phyloP scores from a whole-genome alignment of 768 basidiomycete genomes.

The Leccinum arenicola region DNA sequence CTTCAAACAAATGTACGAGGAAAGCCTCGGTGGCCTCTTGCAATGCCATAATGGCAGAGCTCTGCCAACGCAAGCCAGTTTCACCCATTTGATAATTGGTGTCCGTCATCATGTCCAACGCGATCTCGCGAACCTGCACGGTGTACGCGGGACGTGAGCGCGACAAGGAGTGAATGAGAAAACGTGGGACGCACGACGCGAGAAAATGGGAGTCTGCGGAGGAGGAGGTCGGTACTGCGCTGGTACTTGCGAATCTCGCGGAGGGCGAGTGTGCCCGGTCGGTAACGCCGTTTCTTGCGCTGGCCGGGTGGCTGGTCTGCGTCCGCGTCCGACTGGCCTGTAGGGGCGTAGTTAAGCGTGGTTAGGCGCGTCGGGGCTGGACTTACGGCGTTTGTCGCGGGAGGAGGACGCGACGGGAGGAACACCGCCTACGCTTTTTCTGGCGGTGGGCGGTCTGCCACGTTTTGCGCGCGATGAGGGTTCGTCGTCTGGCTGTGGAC shows the following conservation, averaged over 20 bases:
- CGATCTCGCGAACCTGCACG: conserved; percentile 91
- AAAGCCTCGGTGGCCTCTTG: conserved; percentile 97
- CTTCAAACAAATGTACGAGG: conserved; percentile 95
- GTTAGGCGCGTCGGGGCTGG: neutral
- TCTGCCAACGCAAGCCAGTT: conserved; percentile 86
- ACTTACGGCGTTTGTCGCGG: conserved; percentile 16
- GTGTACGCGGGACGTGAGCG: conserved; percentile 2
- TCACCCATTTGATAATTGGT: conserved; percentile 55
- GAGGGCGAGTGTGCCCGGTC: conserved; percentile 87
- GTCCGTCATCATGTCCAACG: conserved; percentile 84
- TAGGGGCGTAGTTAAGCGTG: neutral
- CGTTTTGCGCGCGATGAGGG: conserved; percentile 41
- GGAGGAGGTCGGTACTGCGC: conserved; percentile 84
- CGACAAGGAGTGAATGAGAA: neutral
- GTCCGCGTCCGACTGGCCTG: conserved; percentile 24
- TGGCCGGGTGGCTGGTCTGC: conserved; percentile 20
- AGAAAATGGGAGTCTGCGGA: conserved; percentile 88
- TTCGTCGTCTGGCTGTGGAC: conserved; percentile 23
- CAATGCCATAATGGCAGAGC: conserved; percentile 86
- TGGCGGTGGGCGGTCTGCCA: conserved; percentile 59
- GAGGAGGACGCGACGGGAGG: conserved; percentile 29
- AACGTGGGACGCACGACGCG: conserved; percentile 64
- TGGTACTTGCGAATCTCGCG: conserved; percentile 95
- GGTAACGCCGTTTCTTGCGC: conserved; percentile 63
- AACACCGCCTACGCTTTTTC: conserved; percentile 79